Conservation (phyloP, 129 eudicot genomes). For the Ambrosia trifida region DNA sequence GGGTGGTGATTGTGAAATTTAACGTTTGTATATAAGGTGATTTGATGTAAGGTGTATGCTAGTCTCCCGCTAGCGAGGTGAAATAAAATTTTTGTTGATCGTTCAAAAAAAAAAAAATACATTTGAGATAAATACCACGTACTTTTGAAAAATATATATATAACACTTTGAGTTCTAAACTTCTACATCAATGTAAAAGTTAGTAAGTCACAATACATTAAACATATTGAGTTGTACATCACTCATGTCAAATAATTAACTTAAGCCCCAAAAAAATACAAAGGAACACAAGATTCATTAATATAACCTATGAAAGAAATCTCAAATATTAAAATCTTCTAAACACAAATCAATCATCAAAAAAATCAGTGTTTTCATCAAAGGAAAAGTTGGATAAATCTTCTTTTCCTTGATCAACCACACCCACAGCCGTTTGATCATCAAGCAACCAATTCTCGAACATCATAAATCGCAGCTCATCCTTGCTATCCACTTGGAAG, state of each 20-base stretch:
- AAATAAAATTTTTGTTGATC: too few species aligned
- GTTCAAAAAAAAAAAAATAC: too few species aligned
- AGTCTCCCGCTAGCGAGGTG: too few species aligned
- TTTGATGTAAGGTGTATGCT: too few species aligned
- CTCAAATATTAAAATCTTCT: slow-evolving; percentile 26
- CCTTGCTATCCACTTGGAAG: slow-evolving; percentile 51
- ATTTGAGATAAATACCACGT: too few species aligned
- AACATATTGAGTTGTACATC: slow-evolving; percentile 24
- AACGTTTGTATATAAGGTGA: too few species aligned
- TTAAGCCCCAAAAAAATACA: slow-evolving; percentile 21
- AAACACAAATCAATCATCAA: slow-evolving; percentile 30
- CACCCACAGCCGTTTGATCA: slow-evolving; percentile 28
- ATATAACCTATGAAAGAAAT: slow-evolving; percentile 28
- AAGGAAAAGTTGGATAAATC: slow-evolving; percentile 50
- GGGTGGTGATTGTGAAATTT: too few species aligned
- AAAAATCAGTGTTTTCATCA: slow-evolving; percentile 47
- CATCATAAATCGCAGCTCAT: slow-evolving; percentile 52
- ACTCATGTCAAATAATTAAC: slow-evolving; percentile 34
- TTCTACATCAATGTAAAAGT: slow-evolving; percentile 8
- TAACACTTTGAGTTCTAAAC: neutral
- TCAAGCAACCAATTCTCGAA: slow-evolving; percentile 83
- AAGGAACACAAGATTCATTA: slow-evolving; percentile 24
- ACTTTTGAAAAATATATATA: too few species aligned
- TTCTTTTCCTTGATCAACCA: slow-evolving; percentile 44
- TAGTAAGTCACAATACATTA: neutral